A percentile compares a stretch with the other conserved stretches of the same genome.
Evolutionary conservation across 2,329 filamentous ascomycete species (phyloP).

Genomic region (Emmonsia crescens): DNA sequence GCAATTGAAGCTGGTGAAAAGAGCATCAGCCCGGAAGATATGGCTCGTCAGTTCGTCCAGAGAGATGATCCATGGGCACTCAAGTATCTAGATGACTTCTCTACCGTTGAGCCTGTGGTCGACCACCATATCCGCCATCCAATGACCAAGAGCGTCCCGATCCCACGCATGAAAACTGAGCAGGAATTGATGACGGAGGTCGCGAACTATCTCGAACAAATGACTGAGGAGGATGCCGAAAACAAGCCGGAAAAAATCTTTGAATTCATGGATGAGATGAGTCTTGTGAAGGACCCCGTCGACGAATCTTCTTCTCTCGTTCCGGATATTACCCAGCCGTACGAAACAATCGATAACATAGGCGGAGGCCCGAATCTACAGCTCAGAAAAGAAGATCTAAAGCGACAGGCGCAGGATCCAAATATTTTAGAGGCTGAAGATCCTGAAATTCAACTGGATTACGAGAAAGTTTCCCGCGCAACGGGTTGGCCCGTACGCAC

Average conservation of each 20-base stretch:
- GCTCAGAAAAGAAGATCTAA: not conserved
- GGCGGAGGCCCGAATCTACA: conserved; percentile 18
- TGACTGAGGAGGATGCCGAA: conserved; percentile 4
- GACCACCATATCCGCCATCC: conserved; percentile 54
- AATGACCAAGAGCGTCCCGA: conserved; percentile 43
- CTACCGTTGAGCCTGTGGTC: conserved; percentile 62
- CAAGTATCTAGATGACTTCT: conserved; percentile 73
- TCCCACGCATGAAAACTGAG: conserved; percentile 49
- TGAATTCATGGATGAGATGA: conserved; percentile 36
- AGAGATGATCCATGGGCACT: conserved; percentile 62
- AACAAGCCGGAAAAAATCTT: conserved; percentile 41
- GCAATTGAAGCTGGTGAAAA: conserved; percentile 73
- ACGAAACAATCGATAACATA: conserved; percentile 22
- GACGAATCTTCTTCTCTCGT: conserved; percentile 40
- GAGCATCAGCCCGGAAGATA: conserved; percentile 61
- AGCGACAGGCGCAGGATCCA: not conserved
- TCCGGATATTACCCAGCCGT: conserved; percentile 41
- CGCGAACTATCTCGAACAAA: conserved; percentile 30
- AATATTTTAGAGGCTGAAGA: conserved; percentile 16
- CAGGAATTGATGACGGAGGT: conserved; percentile 47
- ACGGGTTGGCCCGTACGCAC: conserved; percentile 43
- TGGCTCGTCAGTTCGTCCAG: conserved; percentile 60
- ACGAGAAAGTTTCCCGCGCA: conserved; percentile 43
- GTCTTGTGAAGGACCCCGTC: conserved; percentile 41
- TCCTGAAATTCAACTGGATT: conserved; percentile 11